These are phyloP conservation scores for Rasamsonia emersonii DNA, from an alignment of 2,329 filamentous ascomycete species.

Conservation along the genomic window DNA sequence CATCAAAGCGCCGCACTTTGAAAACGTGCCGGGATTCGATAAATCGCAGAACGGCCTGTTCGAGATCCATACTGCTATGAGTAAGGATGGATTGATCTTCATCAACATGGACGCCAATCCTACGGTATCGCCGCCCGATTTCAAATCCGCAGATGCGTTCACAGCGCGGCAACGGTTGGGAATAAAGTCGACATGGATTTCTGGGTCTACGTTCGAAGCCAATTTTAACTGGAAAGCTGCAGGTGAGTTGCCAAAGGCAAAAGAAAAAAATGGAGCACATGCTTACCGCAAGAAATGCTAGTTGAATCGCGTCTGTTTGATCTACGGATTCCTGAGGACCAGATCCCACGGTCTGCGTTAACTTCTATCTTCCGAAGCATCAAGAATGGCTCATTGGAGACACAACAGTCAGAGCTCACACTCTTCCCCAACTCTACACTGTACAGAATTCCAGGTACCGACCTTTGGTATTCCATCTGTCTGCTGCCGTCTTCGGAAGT, in stretches of 20 bases:
- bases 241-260: too few relatives aligned
- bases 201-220: too few relatives aligned
- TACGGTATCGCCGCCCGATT: constrained; percentile 4
- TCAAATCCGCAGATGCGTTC: too few relatives aligned
- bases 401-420: not conserved
- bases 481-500: constrained; percentile 18
- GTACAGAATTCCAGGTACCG: constrained; percentile 9
- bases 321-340: too few relatives aligned
- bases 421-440: constrained; percentile 18
- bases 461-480: constrained; percentile 16
- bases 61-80: constrained; percentile 19
- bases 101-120: constrained; percentile 17
- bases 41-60: constrained; percentile 49
- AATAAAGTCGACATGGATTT: too few relatives aligned
- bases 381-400: not conserved
- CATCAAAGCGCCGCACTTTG: constrained; percentile 53
- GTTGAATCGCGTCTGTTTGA: too few relatives aligned
- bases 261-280: too few relatives aligned
- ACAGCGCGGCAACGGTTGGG: too few relatives aligned
- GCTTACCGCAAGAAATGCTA: too few relatives aligned
- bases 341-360: constrained; percentile 4
- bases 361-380: not conserved
- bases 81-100: constrained; percentile 17
- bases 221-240: too few relatives aligned
- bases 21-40: constrained; percentile 49